These are phyloP conservation scores for Baorangia bicolor DNA, from an alignment of 768 basidiomycete species.

Conservation along the genomic window DNA sequence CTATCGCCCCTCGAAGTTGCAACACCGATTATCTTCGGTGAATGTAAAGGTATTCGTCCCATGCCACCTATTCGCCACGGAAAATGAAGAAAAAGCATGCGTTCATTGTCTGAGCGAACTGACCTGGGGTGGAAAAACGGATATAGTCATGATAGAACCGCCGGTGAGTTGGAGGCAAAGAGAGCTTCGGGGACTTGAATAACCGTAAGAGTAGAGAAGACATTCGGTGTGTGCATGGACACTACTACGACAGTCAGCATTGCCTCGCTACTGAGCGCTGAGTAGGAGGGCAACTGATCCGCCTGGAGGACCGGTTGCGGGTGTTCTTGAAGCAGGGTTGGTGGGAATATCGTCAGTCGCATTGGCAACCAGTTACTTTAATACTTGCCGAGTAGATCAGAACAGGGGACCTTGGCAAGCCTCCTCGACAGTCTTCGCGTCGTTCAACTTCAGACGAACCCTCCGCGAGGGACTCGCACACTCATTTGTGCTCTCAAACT, in stretches of 20 bases:
- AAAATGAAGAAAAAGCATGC: constrained; percentile 6
- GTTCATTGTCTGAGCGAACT: constrained; percentile 16
- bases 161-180: constrained; percentile 19
- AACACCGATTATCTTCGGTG: constrained; percentile 76
- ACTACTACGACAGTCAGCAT: constrained; percentile 27
- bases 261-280: constrained; percentile 20
- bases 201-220: constrained; percentile 24
- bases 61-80: constrained; percentile 47
- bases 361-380: background rate
- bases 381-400: background rate
- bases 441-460: background rate
- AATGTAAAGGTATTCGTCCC: constrained; percentile 67
- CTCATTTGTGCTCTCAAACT: background rate
- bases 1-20: constrained; percentile 75
- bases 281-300: constrained; percentile 3
- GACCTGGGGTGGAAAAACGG: constrained; percentile 49
- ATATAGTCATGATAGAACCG: constrained; percentile 68
- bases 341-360: constrained; percentile 17
- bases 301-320: constrained; percentile 14
- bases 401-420: background rate
- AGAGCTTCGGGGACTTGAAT: constrained; percentile 17
- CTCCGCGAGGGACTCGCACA: constrained; percentile 1
- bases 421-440: background rate
- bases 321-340: constrained; percentile 1
- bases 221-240: constrained; percentile 30